These are phyloP conservation scores for Debaryomyces sp. DNA, from an alignment of 1,139 yeast genomes.

Conservation along the genomic window DNA sequence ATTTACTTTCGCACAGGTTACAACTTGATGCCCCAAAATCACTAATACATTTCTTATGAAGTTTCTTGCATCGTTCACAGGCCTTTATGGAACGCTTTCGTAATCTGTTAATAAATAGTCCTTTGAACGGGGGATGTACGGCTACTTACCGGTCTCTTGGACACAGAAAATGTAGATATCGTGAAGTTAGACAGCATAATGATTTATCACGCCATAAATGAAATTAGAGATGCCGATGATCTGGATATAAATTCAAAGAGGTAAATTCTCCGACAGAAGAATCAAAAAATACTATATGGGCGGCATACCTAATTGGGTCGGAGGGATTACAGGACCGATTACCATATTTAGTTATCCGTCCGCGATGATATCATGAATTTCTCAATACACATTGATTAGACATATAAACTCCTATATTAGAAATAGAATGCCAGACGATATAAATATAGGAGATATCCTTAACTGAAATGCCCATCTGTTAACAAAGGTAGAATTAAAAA, in stretches of 20 bases:
- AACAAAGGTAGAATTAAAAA: neutral
- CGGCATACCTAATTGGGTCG: neutral
- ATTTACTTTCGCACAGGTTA: slow-evolving; percentile 14
- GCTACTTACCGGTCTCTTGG: slow-evolving; percentile 4
- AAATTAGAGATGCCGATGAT: neutral
- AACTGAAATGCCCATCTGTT: neutral
- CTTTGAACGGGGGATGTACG: neutral
- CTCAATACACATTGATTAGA: no score
- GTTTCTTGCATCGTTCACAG: slow-evolving; percentile 19
- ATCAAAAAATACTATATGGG: neutral
- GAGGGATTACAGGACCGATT: neutral
- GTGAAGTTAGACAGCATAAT: slow-evolving; percentile 3
- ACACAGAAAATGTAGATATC: slow-evolving; percentile 7
- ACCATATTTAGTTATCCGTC: neutral
- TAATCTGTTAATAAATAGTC: neutral
- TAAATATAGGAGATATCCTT: neutral
- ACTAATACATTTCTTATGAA: slow-evolving; percentile 19
- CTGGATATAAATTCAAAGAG: neutral
- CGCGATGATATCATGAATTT: neutral
- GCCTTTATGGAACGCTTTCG: slow-evolving; percentile 17
- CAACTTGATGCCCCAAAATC: slow-evolving; percentile 13
- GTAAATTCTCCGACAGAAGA: neutral
- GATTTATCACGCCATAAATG: neutral
- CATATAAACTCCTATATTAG: no score
- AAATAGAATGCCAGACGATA: neutral